These are phyloP conservation scores for Colletotrichum sp. DNA, from an alignment of 2,329 filamentous ascomycete genomes.

Conservation along the genomic window DNA sequence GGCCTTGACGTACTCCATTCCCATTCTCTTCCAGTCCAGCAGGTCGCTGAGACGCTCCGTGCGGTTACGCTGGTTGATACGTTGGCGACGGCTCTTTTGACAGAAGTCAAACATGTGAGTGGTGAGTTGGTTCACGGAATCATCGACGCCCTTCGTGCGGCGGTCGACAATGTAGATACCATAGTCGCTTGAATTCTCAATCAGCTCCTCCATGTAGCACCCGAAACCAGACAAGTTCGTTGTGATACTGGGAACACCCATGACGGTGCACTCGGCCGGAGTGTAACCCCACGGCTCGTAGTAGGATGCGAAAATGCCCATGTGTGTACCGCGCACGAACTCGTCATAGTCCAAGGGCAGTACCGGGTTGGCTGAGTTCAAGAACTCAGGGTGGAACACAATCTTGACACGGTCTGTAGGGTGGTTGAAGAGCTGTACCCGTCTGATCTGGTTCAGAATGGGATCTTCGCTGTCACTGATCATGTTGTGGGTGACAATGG, in stretches of 20 bases:
- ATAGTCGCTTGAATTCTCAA: conserved; percentile 97
- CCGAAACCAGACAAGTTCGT: conserved; percentile 98
- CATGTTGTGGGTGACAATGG: conserved; percentile 99
- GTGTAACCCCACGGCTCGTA: conserved; percentile 99
- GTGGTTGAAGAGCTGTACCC: conserved; percentile 97
- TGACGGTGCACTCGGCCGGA: conserved; percentile 96
- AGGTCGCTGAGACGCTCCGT: conserved; percentile 95
- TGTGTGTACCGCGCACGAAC: conserved; percentile 94
- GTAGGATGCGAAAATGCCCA: conserved; percentile 96
- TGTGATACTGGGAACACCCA: conserved; percentile 98
- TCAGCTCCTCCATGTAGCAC: conserved; percentile 99
- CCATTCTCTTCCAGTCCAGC: conserved; percentile 99
- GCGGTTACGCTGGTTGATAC: conserved; percentile 97
- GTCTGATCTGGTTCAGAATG: conserved; percentile 92
- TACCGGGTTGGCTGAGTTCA: conserved; percentile 94
- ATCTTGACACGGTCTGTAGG: conserved; percentile 95
- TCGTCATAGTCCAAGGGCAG: conserved; percentile 97
- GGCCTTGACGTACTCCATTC: conserved; percentile 98
- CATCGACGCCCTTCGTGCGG: conserved; percentile 92
- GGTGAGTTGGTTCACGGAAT: conserved; percentile 94
- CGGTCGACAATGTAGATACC: conserved; percentile 99
- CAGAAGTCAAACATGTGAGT: conserved; percentile 94
- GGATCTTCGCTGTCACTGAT: conserved; percentile 91
- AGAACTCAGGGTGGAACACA: conserved; percentile 96
- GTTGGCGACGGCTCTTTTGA: conserved; percentile 90